A percentile compares a stretch with the other conserved stretches of the same genome.
Evolutionary conservation across 2,329 filamentous ascomycete genomes (phyloP).

Genomic region (Exophiala phaeomuriformis): DNA sequence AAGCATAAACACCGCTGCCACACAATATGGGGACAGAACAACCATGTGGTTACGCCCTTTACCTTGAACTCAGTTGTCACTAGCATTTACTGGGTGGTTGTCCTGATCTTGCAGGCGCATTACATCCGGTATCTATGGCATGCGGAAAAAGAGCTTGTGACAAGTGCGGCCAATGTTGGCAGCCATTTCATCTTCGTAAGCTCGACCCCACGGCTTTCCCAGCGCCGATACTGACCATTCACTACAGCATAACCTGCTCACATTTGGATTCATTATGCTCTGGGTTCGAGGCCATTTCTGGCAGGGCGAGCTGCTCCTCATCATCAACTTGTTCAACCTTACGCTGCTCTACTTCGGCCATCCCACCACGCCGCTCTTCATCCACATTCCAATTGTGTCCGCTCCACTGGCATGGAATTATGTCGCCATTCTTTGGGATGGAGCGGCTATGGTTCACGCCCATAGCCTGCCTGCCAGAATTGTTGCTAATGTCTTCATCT

Average conservation of each 20-base stretch:
- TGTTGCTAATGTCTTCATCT: conserved; percentile 80
- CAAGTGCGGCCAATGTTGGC: conserved; percentile 67
- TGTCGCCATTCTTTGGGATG: conserved; percentile 81
- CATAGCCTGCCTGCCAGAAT: conserved; percentile 63
- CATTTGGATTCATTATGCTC: conserved; percentile 74
- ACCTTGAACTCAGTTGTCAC: conserved; percentile 59
- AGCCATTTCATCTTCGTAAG: conserved; percentile 65
- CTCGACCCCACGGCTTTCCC: background rate
- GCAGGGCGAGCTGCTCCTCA: conserved; percentile 66
- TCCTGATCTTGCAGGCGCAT: conserved; percentile 57
- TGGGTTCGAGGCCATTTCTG: conserved; percentile 71
- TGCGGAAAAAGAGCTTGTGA: conserved; percentile 54
- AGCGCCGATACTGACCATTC: background rate
- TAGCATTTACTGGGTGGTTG: conserved; percentile 59
- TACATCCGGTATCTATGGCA: conserved; percentile 74
- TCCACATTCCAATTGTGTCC: conserved; percentile 68
- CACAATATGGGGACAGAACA: conserved; percentile 70
- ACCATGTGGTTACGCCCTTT: conserved; percentile 62
- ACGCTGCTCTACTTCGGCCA: conserved; percentile 73
- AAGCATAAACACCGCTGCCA: conserved; percentile 44
- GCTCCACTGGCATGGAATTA: conserved; percentile 81
- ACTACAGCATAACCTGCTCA: conserved; percentile 63
- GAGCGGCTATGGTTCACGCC: conserved; percentile 70
- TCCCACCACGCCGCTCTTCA: conserved; percentile 60
- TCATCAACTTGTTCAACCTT: conserved; percentile 78